phyloP scores from a whole-genome alignment of 345 rosid genomes.

The Lenwebbia sp. region DNA sequence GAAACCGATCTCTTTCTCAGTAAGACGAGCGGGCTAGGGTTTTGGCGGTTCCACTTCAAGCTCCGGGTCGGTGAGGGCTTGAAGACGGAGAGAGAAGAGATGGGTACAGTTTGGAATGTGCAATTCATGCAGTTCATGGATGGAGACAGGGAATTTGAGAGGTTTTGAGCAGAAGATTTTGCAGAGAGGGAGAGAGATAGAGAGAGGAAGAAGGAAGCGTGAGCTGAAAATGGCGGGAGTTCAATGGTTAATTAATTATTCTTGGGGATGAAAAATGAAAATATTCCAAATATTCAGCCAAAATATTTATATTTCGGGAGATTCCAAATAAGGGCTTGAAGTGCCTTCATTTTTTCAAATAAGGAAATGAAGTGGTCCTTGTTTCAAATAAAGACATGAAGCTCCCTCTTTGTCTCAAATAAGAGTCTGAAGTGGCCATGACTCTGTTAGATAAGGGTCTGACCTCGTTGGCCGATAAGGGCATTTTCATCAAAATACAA shows the following conservation, averaged over 20 bases:
- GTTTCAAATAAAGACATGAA: no score
- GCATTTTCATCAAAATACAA: no score
- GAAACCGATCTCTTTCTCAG: neutral
- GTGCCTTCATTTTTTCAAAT: no score
- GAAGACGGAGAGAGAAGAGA: constrained; percentile 1
- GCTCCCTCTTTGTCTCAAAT: no score
- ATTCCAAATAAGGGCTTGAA: no score
- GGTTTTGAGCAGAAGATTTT: neutral
- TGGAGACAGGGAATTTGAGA: neutral
- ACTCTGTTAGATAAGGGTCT: no score
- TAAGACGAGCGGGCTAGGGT: constrained; percentile 7
- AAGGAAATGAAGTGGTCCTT: rapidly evolving
- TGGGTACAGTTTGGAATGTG: constrained; percentile 15
- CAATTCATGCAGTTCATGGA: constrained; percentile 33
- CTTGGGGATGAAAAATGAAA: neutral
- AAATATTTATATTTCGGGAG: neutral
- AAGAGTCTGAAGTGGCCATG: no score
- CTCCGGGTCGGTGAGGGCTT: constrained; percentile 7
- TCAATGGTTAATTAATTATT: neutral
- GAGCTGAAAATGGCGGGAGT: constrained; percentile 5
- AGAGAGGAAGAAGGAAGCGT: neutral
- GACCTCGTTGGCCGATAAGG: rapidly evolving
- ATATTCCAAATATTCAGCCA: neutral
- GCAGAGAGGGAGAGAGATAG: neutral
- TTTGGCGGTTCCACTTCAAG: neutral